Evolutionary conservation across 2,329 filamentous ascomycete genomes (phyloP), one percentile per base, ranked within the genome.

Genomic region (Fusarium liriodendri): DNA sequence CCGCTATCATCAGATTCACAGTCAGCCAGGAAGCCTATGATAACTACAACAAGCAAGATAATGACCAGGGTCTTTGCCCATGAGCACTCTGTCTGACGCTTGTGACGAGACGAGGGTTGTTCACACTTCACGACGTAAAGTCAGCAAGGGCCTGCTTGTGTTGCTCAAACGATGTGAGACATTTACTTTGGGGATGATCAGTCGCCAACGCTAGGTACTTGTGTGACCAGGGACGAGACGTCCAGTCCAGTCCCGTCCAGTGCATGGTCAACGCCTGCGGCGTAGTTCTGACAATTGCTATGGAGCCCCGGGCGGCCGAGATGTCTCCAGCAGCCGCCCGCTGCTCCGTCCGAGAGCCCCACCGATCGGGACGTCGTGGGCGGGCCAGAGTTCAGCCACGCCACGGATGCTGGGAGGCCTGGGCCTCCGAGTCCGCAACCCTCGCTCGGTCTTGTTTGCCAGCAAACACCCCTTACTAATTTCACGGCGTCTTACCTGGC

Each of bases 301-400:
- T 72, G 72, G 72, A 72, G 70, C 59, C 65, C 71, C 76, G 70
- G 72, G 68, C 71, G 67, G 74, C 73, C 74, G 74, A 70, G 64
- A 67, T 65, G 52, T 70, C 71, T 73, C 67, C 67, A 77, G 70
- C 55, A 66, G 64, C 66, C 73, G 72, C 62, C 76, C 75, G 76
- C 70, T 76, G 75, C 76, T 78, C 77, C 77, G 76, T 67, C 77
- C 75, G 67, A 78, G 42, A 62, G 71, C 70, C 65, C 77, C 77
- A 73, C 77, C 77, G 77, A 76, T 79, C 77, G 77, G 77, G 71
- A 75, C 70, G 69, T 64, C 62, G 64, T 76, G 64, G 72, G 76
- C 73, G 76, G 77, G 69, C 64, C 70, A 79, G 66, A 75, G 76
- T 79, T 79, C 77, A 79, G 77, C 76, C 77, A 78, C 66, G 55